Evolutionary conservation across 345 rosid genomes (phyloP).

Genomic region (Odontarrhena argentea): DNA sequence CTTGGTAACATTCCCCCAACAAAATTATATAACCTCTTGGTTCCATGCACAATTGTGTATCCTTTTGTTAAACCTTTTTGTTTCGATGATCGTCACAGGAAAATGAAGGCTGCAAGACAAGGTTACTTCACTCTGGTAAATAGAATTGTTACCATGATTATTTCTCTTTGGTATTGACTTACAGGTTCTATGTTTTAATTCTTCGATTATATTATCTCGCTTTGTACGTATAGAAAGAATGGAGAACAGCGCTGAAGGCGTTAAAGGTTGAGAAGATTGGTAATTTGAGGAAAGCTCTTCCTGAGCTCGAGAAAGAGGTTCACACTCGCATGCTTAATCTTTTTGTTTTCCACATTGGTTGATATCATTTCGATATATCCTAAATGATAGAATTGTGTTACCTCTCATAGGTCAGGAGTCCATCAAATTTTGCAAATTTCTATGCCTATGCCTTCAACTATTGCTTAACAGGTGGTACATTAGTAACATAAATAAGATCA

Average conservation of each 20-base stretch:
- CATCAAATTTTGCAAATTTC: constrained; percentile 73
- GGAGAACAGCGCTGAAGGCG: constrained; percentile 78
- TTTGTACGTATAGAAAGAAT: constrained; percentile 62
- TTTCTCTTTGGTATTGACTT: too few relatives aligned
- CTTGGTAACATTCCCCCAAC: constrained; percentile 55
- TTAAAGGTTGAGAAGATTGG: constrained; percentile 62
- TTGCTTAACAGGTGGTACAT: constrained; percentile 76
- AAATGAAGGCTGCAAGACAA: constrained; percentile 82
- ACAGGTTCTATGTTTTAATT: too few relatives aligned
- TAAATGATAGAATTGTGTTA: constrained; percentile 4
- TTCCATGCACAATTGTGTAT: constrained; percentile 20
- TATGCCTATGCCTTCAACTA: constrained; percentile 82
- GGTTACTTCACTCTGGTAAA: constrained; percentile 84
- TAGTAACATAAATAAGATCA: background rate
- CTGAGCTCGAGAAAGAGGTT: constrained; percentile 90
- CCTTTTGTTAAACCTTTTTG: constrained; percentile 16
- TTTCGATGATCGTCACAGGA: constrained; percentile 49
- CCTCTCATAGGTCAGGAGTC: constrained; percentile 63
- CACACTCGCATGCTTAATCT: background rate
- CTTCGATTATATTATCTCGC: too few relatives aligned
- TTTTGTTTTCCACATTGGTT: background rate
- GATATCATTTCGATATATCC: constrained; percentile 2
- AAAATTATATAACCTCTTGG: background rate
- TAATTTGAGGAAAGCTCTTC: constrained; percentile 75
- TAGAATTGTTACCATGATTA: constrained; percentile 20